Conservation (phyloP, 2,329 filamentous ascomycete genomes). For the Madurella fahalii region DNA sequence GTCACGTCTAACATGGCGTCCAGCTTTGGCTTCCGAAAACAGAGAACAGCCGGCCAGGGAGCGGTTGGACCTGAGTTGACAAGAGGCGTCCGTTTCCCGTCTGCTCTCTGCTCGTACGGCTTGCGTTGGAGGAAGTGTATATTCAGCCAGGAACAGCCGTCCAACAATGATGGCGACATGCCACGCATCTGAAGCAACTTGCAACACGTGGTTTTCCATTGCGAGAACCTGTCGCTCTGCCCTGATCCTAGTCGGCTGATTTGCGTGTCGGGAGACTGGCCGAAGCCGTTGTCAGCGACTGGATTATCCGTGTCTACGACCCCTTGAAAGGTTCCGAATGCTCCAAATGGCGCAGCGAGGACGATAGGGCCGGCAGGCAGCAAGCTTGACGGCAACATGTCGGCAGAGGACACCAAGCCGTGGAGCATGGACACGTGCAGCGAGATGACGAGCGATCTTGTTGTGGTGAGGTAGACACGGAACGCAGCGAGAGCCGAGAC, state of each 20-base stretch:
- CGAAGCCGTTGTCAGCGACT: constrained; percentile 35
- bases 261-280: constrained; percentile 52
- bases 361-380: constrained; percentile 43
- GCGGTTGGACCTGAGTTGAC: constrained; percentile 38
- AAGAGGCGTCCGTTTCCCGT: constrained; percentile 39
- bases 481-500: constrained; percentile 46
- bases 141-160: constrained; percentile 47
- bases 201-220: constrained; percentile 49
- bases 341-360: constrained; percentile 53
- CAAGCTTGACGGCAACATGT: constrained; percentile 38
- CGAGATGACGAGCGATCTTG: constrained; percentile 49
- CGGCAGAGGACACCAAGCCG: constrained; percentile 45
- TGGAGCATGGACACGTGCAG: constrained; percentile 45
- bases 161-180: constrained; percentile 41
- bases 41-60: constrained; percentile 48
- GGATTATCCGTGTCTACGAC: constrained; percentile 34
- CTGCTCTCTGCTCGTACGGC: constrained; percentile 38
- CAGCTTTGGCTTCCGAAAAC: constrained; percentile 32
- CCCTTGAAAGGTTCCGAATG: constrained; percentile 41
- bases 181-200: constrained; percentile 49
- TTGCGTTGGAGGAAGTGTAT: constrained; percentile 47
- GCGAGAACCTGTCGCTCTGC: constrained; percentile 38
- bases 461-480: constrained; percentile 52
- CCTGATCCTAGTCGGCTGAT: constrained; percentile 40
- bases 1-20: constrained; percentile 27